Conservation (phyloP, 306 rosid species). For the Crataegus laevigata region DNA sequence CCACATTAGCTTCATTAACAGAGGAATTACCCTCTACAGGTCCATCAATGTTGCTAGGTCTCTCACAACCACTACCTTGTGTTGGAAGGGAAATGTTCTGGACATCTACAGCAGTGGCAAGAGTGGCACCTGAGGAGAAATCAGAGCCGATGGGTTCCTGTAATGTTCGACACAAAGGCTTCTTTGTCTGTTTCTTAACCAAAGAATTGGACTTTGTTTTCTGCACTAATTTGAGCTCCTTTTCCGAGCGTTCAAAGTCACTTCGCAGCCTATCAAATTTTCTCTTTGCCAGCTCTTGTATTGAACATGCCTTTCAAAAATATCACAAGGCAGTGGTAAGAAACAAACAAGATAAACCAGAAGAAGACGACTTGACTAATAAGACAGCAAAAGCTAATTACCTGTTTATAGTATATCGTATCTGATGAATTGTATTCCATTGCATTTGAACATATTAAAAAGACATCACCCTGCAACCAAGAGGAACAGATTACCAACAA, state of each 20-base stretch:
- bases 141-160: constrained; percentile 94
- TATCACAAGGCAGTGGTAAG: constrained; percentile 15
- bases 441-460: constrained; percentile 84
- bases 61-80: constrained; percentile 54
- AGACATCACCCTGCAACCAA: constrained; percentile 78
- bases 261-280: constrained; percentile 76
- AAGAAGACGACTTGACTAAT: neutral
- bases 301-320: constrained; percentile 69
- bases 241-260: constrained; percentile 48
- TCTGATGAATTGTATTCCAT: constrained; percentile 91
- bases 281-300: constrained; percentile 84
- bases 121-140: constrained; percentile 89
- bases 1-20: constrained; percentile 58
- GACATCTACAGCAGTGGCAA: constrained; percentile 61
- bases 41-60: constrained; percentile 59
- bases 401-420: constrained; percentile 94
- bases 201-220: constrained; percentile 51
- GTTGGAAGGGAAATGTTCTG: constrained; percentile 46
- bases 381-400: constrained; percentile 15
- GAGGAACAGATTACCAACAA: constrained; percentile 13
- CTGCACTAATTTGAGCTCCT: constrained; percentile 67
- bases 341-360: constrained; percentile 1
- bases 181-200: constrained; percentile 64
- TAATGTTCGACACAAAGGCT: constrained; percentile 47
- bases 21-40: constrained; percentile 58